Evolutionary conservation across 495 filamentous ascomycete genomes (phyloP).

Genomic region (Penicillium parvum): DNA sequence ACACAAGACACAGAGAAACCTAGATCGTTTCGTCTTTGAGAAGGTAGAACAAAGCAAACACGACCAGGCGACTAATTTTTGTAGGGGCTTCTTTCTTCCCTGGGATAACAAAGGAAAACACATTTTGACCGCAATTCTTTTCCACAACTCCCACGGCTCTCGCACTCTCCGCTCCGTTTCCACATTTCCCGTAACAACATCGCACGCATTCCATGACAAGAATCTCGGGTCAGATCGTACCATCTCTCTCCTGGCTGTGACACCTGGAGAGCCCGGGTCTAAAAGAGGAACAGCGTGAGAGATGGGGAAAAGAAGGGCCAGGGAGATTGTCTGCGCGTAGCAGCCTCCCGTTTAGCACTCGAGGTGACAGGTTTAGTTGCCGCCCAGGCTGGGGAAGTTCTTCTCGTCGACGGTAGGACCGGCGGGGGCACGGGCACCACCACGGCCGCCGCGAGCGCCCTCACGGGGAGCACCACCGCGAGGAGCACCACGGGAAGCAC

Average conservation of each 20-base stretch:
- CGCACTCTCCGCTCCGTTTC: no score
- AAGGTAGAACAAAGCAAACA: slow-evolving; percentile 10
- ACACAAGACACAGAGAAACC: slow-evolving; percentile 15
- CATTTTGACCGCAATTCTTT: background rate
- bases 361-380: slow-evolving; percentile 31
- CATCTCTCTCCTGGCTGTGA: no score
- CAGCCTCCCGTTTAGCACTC: no score
- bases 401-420: slow-evolving; percentile 46
- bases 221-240: no score
- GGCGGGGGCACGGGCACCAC: slow-evolving; percentile 30
- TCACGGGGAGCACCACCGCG: slow-evolving; percentile 19
- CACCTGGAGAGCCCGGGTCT: slow-evolving; percentile 9
- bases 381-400: slow-evolving; percentile 50
- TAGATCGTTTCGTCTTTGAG: no score
- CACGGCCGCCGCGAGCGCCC: slow-evolving; percentile 32
- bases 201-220: no score
- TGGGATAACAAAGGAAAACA: no score
- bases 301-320: slow-evolving; percentile 6
- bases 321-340: slow-evolving; percentile 7
- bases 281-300: no score
- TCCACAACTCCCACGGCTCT: no score
- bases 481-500: slow-evolving; percentile 37
- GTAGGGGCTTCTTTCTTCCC: background rate
- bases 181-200: no score
- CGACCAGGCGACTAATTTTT: background rate